phyloP scores from a whole-genome alignment of 495 filamentous ascomycete species.

The Xylaria acuta region DNA sequence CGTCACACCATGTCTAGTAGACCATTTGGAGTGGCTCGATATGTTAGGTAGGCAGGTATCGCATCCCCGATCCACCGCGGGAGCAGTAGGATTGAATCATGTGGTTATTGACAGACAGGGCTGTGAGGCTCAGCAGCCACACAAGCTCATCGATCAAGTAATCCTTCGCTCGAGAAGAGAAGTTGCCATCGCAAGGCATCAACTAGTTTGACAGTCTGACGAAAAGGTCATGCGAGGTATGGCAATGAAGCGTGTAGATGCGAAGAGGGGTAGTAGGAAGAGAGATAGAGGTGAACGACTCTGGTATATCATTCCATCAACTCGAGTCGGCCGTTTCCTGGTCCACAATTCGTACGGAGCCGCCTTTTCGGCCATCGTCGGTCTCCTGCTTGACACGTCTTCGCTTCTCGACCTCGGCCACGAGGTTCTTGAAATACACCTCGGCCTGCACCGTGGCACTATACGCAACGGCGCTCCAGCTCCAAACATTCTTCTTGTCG shows the following conservation, averaged over 20 bases:
- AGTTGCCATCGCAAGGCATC: neutral
- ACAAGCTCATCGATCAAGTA: neutral
- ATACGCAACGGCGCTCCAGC: conserved; percentile 76
- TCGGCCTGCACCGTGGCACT: conserved; percentile 76
- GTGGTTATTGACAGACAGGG: neutral
- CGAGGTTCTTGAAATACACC: conserved; percentile 72
- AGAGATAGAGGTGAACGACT: neutral
- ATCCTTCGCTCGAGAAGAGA: neutral
- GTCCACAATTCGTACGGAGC: conserved; percentile 43
- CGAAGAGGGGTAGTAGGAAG: neutral
- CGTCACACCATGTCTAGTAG: neutral
- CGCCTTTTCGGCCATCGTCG: conserved; percentile 43
- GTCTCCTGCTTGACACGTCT: conserved; percentile 37
- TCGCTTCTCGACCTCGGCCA: conserved; percentile 60
- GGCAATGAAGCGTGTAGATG: neutral
- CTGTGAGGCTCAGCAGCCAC: neutral
- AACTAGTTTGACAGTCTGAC: neutral
- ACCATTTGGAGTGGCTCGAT: neutral
- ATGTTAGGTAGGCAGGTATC: neutral
- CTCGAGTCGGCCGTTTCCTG: neutral
- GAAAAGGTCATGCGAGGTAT: neutral
- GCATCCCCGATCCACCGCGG: neutral
- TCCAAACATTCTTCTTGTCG: conserved; percentile 68
- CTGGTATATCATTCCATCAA: neutral
- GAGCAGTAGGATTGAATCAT: neutral